These are phyloP conservation scores for Papilionanthe hybrid DNA, from an alignment of 116 monocot species.

Conservation along the genomic window DNA sequence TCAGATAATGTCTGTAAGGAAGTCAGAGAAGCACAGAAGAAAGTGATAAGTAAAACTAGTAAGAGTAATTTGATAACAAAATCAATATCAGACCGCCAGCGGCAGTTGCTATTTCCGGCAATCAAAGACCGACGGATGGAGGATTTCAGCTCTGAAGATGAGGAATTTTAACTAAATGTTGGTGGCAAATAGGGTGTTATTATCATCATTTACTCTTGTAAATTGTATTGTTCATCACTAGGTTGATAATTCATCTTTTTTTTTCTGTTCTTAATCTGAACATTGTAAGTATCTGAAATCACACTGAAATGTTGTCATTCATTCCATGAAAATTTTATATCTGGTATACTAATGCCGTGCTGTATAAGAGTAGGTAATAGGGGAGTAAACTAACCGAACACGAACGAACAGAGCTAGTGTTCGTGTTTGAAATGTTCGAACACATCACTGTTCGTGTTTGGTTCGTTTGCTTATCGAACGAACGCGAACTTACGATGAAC, in stretches of 20 bases:
- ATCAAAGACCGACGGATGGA: constrained; percentile 42
- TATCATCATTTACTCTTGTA: not conserved
- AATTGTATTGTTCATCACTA: not conserved
- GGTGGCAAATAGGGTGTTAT: not conserved
- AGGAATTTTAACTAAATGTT: constrained; percentile 6
- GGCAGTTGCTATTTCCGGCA: constrained; percentile 52
- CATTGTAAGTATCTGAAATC: not conserved
- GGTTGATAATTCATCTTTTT: not conserved
- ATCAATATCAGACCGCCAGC: constrained; percentile 17
- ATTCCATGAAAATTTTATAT: not conserved
- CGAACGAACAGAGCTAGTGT: no score
- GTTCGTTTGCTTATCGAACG: no score
- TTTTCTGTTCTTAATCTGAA: not conserved
- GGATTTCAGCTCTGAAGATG: constrained; percentile 60
- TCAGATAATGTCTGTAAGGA: constrained; percentile 74
- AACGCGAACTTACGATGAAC: no score
- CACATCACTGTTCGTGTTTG: no score
- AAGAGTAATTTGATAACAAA: constrained; percentile 8
- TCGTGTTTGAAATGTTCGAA: no score
- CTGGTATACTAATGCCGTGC: not conserved
- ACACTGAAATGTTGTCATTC: not conserved
- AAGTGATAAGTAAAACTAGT: constrained; percentile 10
- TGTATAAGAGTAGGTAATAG: not conserved
- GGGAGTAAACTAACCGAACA: no score
- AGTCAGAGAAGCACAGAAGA: constrained; percentile 32